Evolutionary conservation across 768 basidiomycete genomes (phyloP), one percentile per base, ranked within the genome.

Genomic region (Floccularia luteovirens): DNA sequence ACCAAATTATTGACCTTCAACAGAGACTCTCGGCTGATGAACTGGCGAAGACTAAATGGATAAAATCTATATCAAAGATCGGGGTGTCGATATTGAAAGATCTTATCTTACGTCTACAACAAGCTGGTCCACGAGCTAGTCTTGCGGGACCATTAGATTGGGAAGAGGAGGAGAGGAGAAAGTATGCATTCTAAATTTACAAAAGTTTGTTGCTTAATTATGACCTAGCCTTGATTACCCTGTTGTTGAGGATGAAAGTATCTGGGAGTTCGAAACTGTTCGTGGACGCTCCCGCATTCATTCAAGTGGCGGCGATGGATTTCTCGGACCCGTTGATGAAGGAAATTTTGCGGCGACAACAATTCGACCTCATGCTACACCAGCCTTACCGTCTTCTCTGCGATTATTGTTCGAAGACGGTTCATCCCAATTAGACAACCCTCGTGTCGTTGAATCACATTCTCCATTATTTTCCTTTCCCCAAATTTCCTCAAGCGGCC

Each of bases 11-110:
- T 39, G 24, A 2, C 41, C 34, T 34, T 21, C 36, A 31, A 24
- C 47, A 98, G 90, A 82, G 96, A 35, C 66, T 88, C 12, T 72
- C 82, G 2, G 91, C 96, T 10, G 96, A 98, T 42, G 93, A 97
- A 48, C 71, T 99, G 2, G 53, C 68, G 2, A 92, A 85, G 57
- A 75, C 79, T 21, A 93, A 85, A 55, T 98, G 94, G 91, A 90
- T 98, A 48, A 90, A 85, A 53, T 69, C 75, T 5, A 59, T 77
- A 4, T 63, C 77, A 5, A 93, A 84, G 67, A 62, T 73, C 1
- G 71, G 77, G 1, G 63, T 91, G 11, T 67, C 79, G 0, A 63
- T 76, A 13, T 64, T 98, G 13, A 82, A 81, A 48, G 96, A 98
- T 41, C 69, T 98, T 23, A 72, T 96, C 34, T 61, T 76, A 19